phyloP scores from a whole-genome alignment of 208 protist species.

The Trypanosoma mega region DNA sequence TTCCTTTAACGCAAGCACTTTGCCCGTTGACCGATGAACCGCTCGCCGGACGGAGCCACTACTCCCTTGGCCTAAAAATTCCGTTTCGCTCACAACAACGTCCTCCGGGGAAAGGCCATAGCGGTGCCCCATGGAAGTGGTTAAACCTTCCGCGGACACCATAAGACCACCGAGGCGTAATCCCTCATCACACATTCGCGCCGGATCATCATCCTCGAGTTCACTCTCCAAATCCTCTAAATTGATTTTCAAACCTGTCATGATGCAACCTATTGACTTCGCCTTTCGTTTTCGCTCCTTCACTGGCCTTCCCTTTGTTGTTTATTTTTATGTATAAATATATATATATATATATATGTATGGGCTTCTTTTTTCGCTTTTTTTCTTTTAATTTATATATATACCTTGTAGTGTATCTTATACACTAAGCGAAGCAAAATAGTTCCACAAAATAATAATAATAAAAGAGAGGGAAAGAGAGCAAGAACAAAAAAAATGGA shows the following conservation, averaged over 20 bases:
- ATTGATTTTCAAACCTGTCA: slow-evolving; percentile 71
- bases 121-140: slow-evolving; percentile 38
- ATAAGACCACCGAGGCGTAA: slow-evolving; percentile 74
- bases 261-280: not conserved
- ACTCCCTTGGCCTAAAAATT: slow-evolving; percentile 78
- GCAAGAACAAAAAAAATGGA: slow-evolving; percentile 3
- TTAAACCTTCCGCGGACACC: slow-evolving; percentile 74
- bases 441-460: slow-evolving; percentile 4
- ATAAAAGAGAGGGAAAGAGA: slow-evolving; percentile 1
- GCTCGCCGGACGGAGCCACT: slow-evolving; percentile 80
- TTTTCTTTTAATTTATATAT: no score
- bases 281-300: not conserved
- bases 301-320: not conserved
- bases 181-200: slow-evolving; percentile 46
- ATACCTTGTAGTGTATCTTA: no score
- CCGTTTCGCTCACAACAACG: slow-evolving; percentile 49
- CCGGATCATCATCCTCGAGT: slow-evolving; percentile 33
- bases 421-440: not conserved
- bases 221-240: slow-evolving; percentile 55
- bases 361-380: not conserved
- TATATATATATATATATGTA: slow-evolving; percentile 6
- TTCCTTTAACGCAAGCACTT: slow-evolving; percentile 78
- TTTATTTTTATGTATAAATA: not conserved
- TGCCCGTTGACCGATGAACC: slow-evolving; percentile 53
- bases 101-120: slow-evolving; percentile 81